Percentiles rank a stretch among this genome's conserved stretches.
Evolutionary conservation across 192 early-diverging fungal species (phyloP).

Genomic region (Mortierella antarctica): DNA sequence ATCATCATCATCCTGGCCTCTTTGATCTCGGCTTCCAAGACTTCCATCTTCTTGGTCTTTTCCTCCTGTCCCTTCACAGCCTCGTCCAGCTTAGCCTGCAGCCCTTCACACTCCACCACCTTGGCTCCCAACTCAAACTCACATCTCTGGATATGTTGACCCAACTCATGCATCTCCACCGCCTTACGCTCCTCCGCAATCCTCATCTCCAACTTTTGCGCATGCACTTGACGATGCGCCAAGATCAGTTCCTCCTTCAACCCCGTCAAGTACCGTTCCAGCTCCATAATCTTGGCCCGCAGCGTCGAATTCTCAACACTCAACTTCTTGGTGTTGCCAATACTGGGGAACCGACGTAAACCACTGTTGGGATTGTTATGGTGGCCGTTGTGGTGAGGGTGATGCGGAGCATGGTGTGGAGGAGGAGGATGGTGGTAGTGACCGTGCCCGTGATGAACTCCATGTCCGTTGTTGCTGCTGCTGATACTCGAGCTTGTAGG

Average conservation of each 20-base stretch:
- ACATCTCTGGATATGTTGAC: slow-evolving; percentile 2
- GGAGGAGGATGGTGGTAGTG: neutral
- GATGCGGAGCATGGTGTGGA: neutral
- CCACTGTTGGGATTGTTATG: slow-evolving; percentile 22
- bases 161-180: slow-evolving; percentile 1
- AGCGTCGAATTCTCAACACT: slow-evolving; percentile 24
- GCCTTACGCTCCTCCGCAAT: slow-evolving; percentile 3
- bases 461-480: slow-evolving; percentile 1
- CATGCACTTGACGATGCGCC: slow-evolving; percentile 25
- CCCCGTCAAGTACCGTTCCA: slow-evolving; percentile 43
- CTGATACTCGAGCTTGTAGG: neutral
- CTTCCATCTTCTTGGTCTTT: neutral
- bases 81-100: slow-evolving; percentile 3
- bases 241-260: slow-evolving; percentile 44
- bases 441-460: neutral
- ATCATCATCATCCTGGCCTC: neutral
- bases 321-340: slow-evolving; percentile 39
- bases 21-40: neutral
- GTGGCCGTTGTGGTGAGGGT: slow-evolving; percentile 1
- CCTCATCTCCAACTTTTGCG: slow-evolving; percentile 21
- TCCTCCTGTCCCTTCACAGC: slow-evolving; percentile 5
- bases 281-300: slow-evolving; percentile 30
- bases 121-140: slow-evolving; percentile 27
- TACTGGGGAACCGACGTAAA: slow-evolving; percentile 30
- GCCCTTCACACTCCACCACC: slow-evolving; percentile 9